Conservation (phyloP, 2,329 filamentous ascomycete genomes). For the Ascochyta koolunga region DNA sequence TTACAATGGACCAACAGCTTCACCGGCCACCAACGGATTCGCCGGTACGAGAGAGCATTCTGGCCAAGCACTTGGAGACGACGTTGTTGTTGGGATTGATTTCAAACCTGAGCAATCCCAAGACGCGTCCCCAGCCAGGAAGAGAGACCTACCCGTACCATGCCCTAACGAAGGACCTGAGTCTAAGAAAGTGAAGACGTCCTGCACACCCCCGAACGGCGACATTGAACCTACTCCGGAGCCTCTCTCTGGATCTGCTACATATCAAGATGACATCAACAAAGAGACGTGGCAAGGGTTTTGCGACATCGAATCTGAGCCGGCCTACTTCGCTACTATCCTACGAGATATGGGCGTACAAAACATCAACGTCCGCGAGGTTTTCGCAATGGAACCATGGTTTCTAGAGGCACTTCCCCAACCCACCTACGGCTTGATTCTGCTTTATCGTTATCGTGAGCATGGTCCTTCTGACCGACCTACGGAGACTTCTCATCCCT, state of each 20-base stretch:
- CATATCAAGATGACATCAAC: conserved; percentile 45
- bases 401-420: conserved; percentile 35
- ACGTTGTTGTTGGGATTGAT: background rate
- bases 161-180: background rate
- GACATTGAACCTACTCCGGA: background rate
- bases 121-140: background rate
- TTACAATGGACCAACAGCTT: background rate
- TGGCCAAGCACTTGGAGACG: background rate
- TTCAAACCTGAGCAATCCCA: background rate
- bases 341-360: conserved; percentile 77
- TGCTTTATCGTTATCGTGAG: conserved; percentile 76
- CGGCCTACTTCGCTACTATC: conserved; percentile 84
- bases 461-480: conserved; percentile 57
- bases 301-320: conserved; percentile 89
- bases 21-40: background rate
- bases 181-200: background rate
- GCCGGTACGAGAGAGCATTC: background rate
- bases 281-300: conserved; percentile 69
- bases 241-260: conserved; percentile 26
- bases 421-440: conserved; percentile 79
- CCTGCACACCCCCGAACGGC: background rate
- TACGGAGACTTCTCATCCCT: conserved; percentile 64
- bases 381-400: conserved; percentile 70
- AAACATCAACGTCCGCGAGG: conserved; percentile 75
- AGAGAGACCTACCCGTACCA: background rate